Evolutionary conservation across 1,284 basidiomycete species (phyloP).

Genomic region (Mixia osmundae): DNA sequence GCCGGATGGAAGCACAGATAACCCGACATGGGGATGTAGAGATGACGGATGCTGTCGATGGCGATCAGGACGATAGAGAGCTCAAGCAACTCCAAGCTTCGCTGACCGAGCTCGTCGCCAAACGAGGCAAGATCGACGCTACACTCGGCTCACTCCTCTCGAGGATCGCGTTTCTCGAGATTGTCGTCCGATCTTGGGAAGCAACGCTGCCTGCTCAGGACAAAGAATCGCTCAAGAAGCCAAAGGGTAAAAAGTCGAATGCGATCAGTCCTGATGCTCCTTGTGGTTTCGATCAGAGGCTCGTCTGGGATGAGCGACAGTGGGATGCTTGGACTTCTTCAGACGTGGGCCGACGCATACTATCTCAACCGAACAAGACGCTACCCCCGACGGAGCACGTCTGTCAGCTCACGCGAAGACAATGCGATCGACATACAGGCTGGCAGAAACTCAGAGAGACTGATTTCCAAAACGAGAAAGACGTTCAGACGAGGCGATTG

Average conservation of each 20-base stretch:
- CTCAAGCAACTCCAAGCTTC: neutral
- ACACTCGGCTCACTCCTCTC: conserved; percentile 5
- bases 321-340: conserved; percentile 30
- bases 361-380: conserved; percentile 33
- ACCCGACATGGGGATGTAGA: no score
- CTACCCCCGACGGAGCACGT: conserved; percentile 16
- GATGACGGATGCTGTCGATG: no score
- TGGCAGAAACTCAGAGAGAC: conserved; percentile 51
- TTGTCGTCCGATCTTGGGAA: conserved; percentile 13
- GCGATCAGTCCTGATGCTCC: conserved; percentile 13
- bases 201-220: conserved; percentile 6
- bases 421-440: conserved; percentile 50
- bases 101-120: conserved; percentile 1
- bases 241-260: conserved; percentile 3
- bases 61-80: no score
- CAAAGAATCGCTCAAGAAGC: conserved; percentile 11
- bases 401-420: conserved; percentile 48
- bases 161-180: conserved; percentile 7
- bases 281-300: conserved; percentile 60
- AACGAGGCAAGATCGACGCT: neutral
- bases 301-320: conserved; percentile 54
- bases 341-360: conserved; percentile 24
- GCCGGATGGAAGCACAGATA: conserved; percentile 8
- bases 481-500: conserved; percentile 3
- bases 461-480: conserved; percentile 45